Conservation (phyloP, 1,284 basidiomycete species). For the Bondarzewia mesenterica region DNA sequence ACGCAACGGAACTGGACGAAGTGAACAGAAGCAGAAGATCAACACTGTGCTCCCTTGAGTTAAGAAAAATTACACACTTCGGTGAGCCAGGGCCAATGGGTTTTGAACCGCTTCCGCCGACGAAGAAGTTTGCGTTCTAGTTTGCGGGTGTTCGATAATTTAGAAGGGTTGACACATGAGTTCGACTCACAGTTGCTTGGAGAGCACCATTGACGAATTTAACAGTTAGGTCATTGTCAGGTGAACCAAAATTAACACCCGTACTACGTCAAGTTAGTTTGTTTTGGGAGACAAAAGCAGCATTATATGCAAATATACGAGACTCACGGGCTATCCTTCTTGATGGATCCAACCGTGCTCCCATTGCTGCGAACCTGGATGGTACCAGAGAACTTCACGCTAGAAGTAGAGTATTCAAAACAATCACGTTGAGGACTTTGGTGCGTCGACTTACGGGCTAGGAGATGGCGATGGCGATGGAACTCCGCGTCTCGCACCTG, state of each 20-base stretch:
- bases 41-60: no score
- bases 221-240: not conserved
- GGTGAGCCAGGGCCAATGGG: not conserved
- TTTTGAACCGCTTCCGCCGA: not conserved
- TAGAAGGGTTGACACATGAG: no score
- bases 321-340: not conserved
- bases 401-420: no score
- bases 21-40: not conserved
- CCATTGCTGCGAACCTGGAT: constrained; percentile 2
- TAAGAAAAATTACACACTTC: not conserved
- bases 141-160: no score
- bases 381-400: not conserved
- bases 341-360: constrained; percentile 2
- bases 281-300: no score
- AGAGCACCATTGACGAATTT: not conserved
- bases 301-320: no score
- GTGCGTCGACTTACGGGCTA: no score
- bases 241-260: not conserved
- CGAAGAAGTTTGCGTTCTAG: not conserved
- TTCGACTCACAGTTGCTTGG: not conserved
- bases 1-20: not conserved
- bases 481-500: not conserved
- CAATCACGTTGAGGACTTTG: no score
- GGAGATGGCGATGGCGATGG: not conserved
- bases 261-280: not conserved